Evolutionary conservation across 2,329 filamentous ascomycete species (phyloP), one percentile per base, ranked within the genome.

Genomic region (Coniochaeta ligniaria): DNA sequence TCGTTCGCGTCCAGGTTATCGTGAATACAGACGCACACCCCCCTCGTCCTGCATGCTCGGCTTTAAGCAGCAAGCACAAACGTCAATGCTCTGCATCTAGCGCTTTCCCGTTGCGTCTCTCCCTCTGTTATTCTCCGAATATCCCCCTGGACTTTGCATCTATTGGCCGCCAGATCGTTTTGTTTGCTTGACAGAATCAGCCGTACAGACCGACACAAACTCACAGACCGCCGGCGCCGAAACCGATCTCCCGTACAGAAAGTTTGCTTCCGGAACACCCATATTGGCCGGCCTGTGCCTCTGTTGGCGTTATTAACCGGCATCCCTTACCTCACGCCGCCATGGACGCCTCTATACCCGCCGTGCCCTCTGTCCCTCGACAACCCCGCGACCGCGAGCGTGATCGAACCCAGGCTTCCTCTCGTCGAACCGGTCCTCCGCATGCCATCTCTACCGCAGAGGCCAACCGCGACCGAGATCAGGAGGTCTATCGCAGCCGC

Each of bases 301-400:
- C 36, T 58, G 56, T 31, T 43, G 35, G 35, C 56, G 56, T 16
- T 57, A 57, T 57, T 57, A 57, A 20, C 56, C 56, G 56, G 22
- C 24, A 45, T 45, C 36, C 56, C n/a, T 57, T 22, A n/a, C 20
- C 16, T 31, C 33, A 60, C 63, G 62, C 65, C 63, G 60, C 36
- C 38, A 68, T 68, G 67, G 66, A 69, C 7, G 60, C 62, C 28
- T 62, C 66, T 24, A 63, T 63, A 33, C 65, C 67, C 17, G 28
- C 54, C 54, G 54, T 38, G 12, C 54, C 31, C 20, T 63, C 66
- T 50, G 65, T 69, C 50, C 66, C 66, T 54, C 67, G 67, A 33
- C 66, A 62, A 60, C 63, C 63, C 58, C 66, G 67, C 58, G 67
- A 68, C 52, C 65, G 63, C 47, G 36, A 57, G 58, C 61, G 55